Base-by-base conservation (phyloP, 345 rosid species). In the Cardamine chenopodiifolia region DNA sequence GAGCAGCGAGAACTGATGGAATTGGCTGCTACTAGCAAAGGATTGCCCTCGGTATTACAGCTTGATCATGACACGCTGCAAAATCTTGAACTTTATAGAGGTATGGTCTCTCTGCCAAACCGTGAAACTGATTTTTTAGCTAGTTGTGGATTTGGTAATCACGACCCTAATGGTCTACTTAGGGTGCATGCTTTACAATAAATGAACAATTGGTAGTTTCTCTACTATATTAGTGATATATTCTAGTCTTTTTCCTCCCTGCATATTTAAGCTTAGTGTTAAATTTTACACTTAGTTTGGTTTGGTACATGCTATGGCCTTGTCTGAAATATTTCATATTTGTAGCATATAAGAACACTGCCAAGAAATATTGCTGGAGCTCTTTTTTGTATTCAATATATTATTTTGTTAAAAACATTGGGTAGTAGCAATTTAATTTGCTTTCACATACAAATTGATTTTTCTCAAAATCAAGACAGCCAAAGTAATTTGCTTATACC, bases 1-100 rank as follows among this genome's bases (percentile, higher is more conserved):
- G 98, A 96, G 70, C 99, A 92, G 79, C 85, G 92, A 78, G 99
- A 96, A 80, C 88, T 96, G 81, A 92, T 96, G 99, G 99, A 96
- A 61, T 82, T 92, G 86, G 97, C 95, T 62, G 93, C 97, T 85
- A 79, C 83, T 37, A 89, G 85, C 85, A 92, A 88, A 84, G 96
- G 96, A 66, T 73, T 90, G 48, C 49, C 82, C 50, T 88, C 97
- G 49, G 82, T 90, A 58, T 81, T 90, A 83, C 83, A 92, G 70
- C 96, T 96, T 39, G 95, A 88, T 72, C 93, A 89, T 31, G 85
- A 88, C 61, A 83, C 93, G 44, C 76, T 96, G 86, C 95, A 92
- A 78, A 90, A 82, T 76, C 98, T 92, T 18, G 96, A 90, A 20
- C 47, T 75, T 34, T 92, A 90, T 77, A 90, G 93, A 89, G 98